Conservation (phyloP, 148 eudicot species). For the Cornus suecica region DNA sequence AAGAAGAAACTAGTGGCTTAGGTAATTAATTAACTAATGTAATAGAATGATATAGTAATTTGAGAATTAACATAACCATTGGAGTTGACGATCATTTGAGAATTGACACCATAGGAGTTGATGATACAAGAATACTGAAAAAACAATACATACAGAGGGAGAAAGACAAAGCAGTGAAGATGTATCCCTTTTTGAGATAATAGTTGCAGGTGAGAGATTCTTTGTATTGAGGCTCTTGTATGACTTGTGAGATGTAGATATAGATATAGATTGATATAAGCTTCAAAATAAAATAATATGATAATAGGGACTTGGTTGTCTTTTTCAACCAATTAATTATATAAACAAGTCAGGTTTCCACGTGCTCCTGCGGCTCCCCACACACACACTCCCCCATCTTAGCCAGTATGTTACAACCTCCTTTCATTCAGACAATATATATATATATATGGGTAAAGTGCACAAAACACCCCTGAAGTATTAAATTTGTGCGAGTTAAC, state of each 20-base stretch:
- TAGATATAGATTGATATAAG: neutral
- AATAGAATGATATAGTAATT: no score
- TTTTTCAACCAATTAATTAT: conserved; percentile 13
- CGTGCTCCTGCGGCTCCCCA: conserved; percentile 36
- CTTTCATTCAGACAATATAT: conserved; percentile 3
- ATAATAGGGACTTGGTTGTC: conserved; percentile 10
- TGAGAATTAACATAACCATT: no score
- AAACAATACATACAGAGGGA: no score
- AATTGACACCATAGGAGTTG: no score
- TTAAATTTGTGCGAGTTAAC: no score
- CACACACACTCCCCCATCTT: neutral
- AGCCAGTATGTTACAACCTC: neutral
- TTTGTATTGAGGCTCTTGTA: neutral
- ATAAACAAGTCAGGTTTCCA: conserved; percentile 32
- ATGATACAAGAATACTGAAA: no score
- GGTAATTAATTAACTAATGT: no score
- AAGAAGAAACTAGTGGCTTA: no score
- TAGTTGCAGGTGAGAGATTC: neutral
- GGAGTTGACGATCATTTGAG: no score
- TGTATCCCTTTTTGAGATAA: neutral
- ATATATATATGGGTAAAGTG: no score
- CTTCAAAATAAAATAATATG: neutral
- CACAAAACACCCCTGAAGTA: no score
- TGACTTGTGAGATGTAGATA: neutral
- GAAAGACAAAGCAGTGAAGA: neutral